Evolutionary conservation across 2,329 filamentous ascomycete species (phyloP).

Genomic region (Aspergillus ochraceus): DNA sequence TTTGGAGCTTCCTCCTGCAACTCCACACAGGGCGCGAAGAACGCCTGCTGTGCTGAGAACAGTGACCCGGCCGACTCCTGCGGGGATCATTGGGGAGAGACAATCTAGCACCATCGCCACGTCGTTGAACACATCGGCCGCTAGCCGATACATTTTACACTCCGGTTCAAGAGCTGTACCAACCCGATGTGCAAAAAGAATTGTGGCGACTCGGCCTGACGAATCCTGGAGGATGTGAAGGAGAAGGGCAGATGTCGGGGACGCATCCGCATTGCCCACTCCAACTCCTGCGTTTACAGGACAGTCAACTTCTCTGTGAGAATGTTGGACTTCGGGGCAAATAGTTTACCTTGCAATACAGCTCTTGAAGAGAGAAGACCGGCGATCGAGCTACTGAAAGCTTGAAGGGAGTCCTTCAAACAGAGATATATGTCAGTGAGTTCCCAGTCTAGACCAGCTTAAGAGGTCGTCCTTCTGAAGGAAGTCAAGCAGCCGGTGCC

Average conservation of each 20-base stretch:
- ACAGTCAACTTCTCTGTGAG: not conserved
- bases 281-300: conserved; percentile 61
- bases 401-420: conserved; percentile 42
- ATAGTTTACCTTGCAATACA: conserved; percentile 66
- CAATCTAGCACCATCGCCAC: conserved; percentile 82
- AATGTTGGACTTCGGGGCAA: not conserved
- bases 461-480: not conserved
- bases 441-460: not conserved
- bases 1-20: conserved; percentile 86
- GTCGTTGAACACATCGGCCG: conserved; percentile 88
- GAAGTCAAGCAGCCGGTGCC: not conserved
- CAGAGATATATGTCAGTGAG: not conserved
- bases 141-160: conserved; percentile 83
- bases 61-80: conserved; percentile 52
- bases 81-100: conserved; percentile 71
- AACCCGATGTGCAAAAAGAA: conserved; percentile 78
- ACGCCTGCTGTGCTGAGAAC: conserved; percentile 62
- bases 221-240: conserved; percentile 81
- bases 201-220: conserved; percentile 78
- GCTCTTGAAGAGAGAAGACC: conserved; percentile 74
- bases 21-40: conserved; percentile 73
- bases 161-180: conserved; percentile 84
- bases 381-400: conserved; percentile 44
- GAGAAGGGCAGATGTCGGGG: conserved; percentile 77
- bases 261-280: conserved; percentile 76